Conservation (phyloP, 192 early-diverging fungal species). For the Cetraspora pellucida region DNA sequence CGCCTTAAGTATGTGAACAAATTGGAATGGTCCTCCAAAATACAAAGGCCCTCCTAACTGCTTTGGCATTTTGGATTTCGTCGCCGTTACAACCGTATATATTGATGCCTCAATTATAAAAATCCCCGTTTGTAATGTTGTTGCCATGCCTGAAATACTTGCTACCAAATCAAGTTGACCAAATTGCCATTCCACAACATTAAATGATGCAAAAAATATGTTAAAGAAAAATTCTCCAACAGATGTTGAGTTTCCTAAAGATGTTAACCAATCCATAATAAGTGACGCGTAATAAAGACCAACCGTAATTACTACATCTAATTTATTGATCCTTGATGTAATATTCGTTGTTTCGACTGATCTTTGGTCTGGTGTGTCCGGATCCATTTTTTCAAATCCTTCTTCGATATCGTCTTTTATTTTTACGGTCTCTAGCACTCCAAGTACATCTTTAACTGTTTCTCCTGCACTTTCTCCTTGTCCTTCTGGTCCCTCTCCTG, state of each 20-base stretch:
- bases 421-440: not conserved
- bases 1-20: not conserved
- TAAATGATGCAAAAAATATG: constrained; percentile 4
- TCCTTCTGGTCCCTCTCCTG: no score
- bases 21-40: constrained; percentile 17
- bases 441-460: not conserved
- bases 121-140: not conserved
- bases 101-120: not conserved
- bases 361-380: constrained; percentile 13
- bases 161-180: not conserved
- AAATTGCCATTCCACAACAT: not conserved
- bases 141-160: constrained; percentile 12
- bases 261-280: constrained; percentile 18
- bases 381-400: not conserved
- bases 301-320: constrained; percentile 7
- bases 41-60: not conserved
- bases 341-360: not conserved
- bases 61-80: not conserved
- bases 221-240: not conserved
- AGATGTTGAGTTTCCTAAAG: not conserved
- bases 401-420: not conserved
- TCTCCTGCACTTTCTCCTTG: not conserved
- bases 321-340: constrained; percentile 1
- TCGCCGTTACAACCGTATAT: not conserved
- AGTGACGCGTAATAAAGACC: constrained; percentile 19